Base-by-base conservation (phyloP, 2,329 filamentous ascomycete species). In the Trichoderma oligosporum region DNA sequence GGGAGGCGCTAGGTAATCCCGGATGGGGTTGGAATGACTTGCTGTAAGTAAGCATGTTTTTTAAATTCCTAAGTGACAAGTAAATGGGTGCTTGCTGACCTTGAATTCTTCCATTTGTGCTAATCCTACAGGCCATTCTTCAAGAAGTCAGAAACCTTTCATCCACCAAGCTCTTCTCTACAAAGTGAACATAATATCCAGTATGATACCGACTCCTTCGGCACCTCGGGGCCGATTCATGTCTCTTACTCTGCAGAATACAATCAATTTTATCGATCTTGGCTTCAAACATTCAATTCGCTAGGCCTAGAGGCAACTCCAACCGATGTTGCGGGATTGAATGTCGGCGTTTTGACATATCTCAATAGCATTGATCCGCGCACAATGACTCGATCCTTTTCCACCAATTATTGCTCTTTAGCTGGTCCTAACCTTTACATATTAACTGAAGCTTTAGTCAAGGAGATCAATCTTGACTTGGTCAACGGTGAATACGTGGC, bases 11-110 rank as follows among this genome's bases (percentile, higher is more conserved):
- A 8, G 83, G 83, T 0, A 86, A 85, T 61, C 56, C 62, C 1
- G 83, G 81, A 2, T 86, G 83, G 83, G 73, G 75, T 1, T 86
- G 80, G 80, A 70, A 80, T 11, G 60, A 63, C 2, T 60, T 73
- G 3, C 31, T 72, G 70, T 72, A 48, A 68, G 69, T 66, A n/a
- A n/a, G n/a, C n/a, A n/a, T n/a, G 8, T 35, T 24, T 12, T 7
- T 31, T 49, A 41, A 18, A 22, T 4, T 22, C 35, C n/a, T 20
- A 16, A 12, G 29, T 45, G 1, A 20, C 24, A 2, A 45, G 51
- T 7, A 49, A 35, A 6, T 39, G 39, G 27, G 35, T 38, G 11
- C 29, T 18, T 9, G 11, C 18, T n/a, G 1, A 31, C 11, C 22
- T 8, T 47, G 11, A 29, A 14, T n/a, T 18, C 4, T 24, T 24